Evolutionary conservation across 805 yeast genomes (phyloP).

Genomic region (Zygosaccharomyces kombuchaensis): DNA sequence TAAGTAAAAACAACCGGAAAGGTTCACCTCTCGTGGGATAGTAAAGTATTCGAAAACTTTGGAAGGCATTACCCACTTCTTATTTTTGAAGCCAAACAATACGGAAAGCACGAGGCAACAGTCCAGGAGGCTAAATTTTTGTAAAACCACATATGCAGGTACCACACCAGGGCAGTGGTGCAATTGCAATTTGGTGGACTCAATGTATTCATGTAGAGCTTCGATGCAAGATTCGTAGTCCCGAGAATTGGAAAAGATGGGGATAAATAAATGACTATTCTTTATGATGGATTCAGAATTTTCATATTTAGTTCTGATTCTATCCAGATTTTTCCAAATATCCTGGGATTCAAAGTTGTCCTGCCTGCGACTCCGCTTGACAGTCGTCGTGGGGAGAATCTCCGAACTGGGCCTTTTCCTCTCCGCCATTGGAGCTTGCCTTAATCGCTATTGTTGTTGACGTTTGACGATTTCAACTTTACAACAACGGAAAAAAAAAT

Average conservation of each 20-base stretch:
- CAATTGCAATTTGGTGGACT: slow-evolving; percentile 13
- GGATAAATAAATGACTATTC: slow-evolving; percentile 20
- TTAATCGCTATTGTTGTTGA: neutral
- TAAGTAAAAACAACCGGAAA: slow-evolving; percentile 20
- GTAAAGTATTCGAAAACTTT: slow-evolving; percentile 12
- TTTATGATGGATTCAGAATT: slow-evolving; percentile 12
- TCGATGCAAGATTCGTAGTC: slow-evolving; percentile 13
- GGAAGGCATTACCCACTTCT: slow-evolving; percentile 11
- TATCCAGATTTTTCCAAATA: slow-evolving; percentile 25
- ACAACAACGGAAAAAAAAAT: neutral
- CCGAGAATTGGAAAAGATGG: slow-evolving; percentile 1
- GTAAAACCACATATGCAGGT: slow-evolving; percentile 10
- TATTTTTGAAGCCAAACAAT: slow-evolving; percentile 17
- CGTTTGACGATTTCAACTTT: neutral
- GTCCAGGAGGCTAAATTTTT: slow-evolving; percentile 21
- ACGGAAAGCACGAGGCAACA: slow-evolving; percentile 21
- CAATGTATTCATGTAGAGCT: slow-evolving; percentile 19
- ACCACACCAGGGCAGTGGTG: slow-evolving; percentile 2
- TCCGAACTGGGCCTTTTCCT: slow-evolving; percentile 16
- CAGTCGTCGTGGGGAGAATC: slow-evolving; percentile 5
- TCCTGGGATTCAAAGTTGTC: slow-evolving; percentile 21
- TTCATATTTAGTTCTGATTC: slow-evolving; percentile 14
- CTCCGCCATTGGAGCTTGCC: slow-evolving; percentile 9
- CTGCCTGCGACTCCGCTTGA: slow-evolving; percentile 7
- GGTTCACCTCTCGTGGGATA: slow-evolving; percentile 12